phyloP scores from a whole-genome alignment of 805 yeast species.

The Huiozyma naganishii region DNA sequence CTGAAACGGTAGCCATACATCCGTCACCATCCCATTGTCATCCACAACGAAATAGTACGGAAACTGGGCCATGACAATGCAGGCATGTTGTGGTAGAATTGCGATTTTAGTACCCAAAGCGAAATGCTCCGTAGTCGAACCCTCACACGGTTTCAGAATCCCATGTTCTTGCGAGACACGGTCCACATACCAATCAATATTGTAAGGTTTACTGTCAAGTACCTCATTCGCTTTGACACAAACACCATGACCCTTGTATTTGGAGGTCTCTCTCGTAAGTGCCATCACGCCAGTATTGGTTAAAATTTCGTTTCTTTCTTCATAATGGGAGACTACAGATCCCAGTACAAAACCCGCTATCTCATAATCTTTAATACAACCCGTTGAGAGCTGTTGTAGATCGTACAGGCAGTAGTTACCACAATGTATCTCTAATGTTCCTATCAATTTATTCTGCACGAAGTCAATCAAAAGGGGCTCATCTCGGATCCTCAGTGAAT shows the following conservation, averaged over 20 bases:
- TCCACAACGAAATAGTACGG: slow-evolving; percentile 48
- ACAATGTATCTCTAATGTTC: slow-evolving; percentile 61
- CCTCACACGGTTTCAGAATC: slow-evolving; percentile 40
- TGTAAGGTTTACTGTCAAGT: slow-evolving; percentile 31
- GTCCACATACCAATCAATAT: slow-evolving; percentile 48
- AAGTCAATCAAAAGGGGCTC: slow-evolving; percentile 4
- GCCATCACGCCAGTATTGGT: slow-evolving; percentile 68
- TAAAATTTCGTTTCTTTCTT: slow-evolving; percentile 43
- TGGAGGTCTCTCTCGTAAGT: slow-evolving; percentile 54
- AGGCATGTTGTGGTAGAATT: slow-evolving; percentile 59
- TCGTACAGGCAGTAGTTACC: slow-evolving; percentile 71
- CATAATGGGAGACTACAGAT: slow-evolving; percentile 49
- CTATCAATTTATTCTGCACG: slow-evolving; percentile 22
- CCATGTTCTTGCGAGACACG: slow-evolving; percentile 77
- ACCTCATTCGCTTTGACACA: slow-evolving; percentile 20
- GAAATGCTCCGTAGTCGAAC: slow-evolving; percentile 14
- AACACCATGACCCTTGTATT: slow-evolving; percentile 46
- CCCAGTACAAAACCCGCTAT: slow-evolving; percentile 47
- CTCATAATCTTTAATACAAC: slow-evolving; percentile 36
- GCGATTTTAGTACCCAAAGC: slow-evolving; percentile 39
- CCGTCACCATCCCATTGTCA: slow-evolving; percentile 38
- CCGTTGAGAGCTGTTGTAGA: slow-evolving; percentile 66
- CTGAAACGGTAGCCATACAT: slow-evolving; percentile 56
- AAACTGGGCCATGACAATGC: slow-evolving; percentile 57
- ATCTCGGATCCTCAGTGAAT: slow-evolving; percentile 31